These are phyloP conservation scores for Ogataea methanolica DNA, from an alignment of 805 yeast species.

Conservation along the genomic window DNA sequence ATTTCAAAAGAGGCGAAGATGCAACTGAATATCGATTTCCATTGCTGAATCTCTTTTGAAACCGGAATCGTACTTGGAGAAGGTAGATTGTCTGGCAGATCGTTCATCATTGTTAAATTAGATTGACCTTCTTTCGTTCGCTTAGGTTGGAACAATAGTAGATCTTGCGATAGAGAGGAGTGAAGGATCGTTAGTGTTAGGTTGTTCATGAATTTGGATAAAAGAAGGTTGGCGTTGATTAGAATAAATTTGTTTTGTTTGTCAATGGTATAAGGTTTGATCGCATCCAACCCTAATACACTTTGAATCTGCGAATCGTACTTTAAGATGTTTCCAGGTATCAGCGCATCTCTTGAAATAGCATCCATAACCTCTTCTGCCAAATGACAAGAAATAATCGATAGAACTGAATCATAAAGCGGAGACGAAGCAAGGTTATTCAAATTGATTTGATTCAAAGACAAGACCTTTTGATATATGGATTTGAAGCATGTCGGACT, in stretches of 20 bases:
- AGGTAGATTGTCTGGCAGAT: conserved; percentile 19
- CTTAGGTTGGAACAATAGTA: conserved; percentile 35
- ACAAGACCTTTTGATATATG: conserved; percentile 8
- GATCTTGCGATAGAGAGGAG: conserved; percentile 26
- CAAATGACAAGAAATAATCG: conserved; percentile 26
- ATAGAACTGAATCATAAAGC: conserved; percentile 26
- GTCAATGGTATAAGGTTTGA: conserved; percentile 14
- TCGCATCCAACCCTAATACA: conserved; percentile 13
- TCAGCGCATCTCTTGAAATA: conserved; percentile 22
- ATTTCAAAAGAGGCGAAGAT: conserved; percentile 29
- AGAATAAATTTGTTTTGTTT: conserved; percentile 20
- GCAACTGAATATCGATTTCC: conserved; percentile 30
- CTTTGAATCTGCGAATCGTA: conserved; percentile 23
- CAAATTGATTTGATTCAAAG: conserved; percentile 11
- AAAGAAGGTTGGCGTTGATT: conserved; percentile 32
- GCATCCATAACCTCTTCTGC: conserved; percentile 34
- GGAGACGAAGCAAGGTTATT: conserved; percentile 7
- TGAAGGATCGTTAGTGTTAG: conserved; percentile 25
- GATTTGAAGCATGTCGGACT: conserved; percentile 10
- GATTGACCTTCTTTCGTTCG: conserved; percentile 8
- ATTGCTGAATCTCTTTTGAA: conserved; percentile 16
- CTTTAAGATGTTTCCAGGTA: conserved; percentile 20
- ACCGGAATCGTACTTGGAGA: conserved; percentile 16
- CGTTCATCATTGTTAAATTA: conserved; percentile 22
- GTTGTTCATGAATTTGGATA: conserved; percentile 29